Evolutionary conservation across 139 green algal species (phyloP).

Genomic region (Chlamydomonas asymmetrica): DNA sequence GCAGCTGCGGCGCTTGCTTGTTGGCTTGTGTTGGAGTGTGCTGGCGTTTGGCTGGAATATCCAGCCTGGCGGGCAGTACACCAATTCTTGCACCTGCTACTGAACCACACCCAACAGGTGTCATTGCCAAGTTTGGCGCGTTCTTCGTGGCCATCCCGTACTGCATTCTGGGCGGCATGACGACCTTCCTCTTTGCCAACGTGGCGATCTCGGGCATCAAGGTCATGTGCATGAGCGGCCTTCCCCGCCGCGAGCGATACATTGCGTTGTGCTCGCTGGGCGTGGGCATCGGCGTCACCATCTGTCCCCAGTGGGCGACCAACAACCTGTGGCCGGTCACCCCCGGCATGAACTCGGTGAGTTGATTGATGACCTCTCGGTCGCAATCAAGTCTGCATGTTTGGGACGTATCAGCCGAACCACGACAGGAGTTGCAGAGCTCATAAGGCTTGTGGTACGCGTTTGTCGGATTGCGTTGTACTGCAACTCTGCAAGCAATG

Average conservation of each 20-base stretch:
- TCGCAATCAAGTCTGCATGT: no score
- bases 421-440: no score
- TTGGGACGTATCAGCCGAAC: no score
- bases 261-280: slow-evolving; percentile 55
- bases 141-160: slow-evolving; percentile 81
- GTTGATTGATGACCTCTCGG: not conserved
- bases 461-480: no score
- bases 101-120: no score
- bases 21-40: no score
- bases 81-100: no score
- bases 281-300: slow-evolving; percentile 51
- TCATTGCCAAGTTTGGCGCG: slow-evolving; percentile 61
- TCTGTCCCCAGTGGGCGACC: slow-evolving; percentile 44
- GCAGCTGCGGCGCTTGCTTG: no score
- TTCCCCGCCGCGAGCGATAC: slow-evolving; percentile 58
- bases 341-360: not conserved
- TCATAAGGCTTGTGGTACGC: no score
- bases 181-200: slow-evolving; percentile 69
- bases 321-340: slow-evolving; percentile 51
- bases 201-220: slow-evolving; percentile 66
- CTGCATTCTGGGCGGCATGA: slow-evolving; percentile 77
- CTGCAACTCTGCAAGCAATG: no score
- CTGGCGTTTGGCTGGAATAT: no score
- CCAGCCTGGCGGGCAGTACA: no score
- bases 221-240: slow-evolving; percentile 46